Evolutionary conservation across 345 rosid genomes (phyloP), one percentile per base, ranked within the genome.

Genomic region (Barbarea vulgaris): DNA sequence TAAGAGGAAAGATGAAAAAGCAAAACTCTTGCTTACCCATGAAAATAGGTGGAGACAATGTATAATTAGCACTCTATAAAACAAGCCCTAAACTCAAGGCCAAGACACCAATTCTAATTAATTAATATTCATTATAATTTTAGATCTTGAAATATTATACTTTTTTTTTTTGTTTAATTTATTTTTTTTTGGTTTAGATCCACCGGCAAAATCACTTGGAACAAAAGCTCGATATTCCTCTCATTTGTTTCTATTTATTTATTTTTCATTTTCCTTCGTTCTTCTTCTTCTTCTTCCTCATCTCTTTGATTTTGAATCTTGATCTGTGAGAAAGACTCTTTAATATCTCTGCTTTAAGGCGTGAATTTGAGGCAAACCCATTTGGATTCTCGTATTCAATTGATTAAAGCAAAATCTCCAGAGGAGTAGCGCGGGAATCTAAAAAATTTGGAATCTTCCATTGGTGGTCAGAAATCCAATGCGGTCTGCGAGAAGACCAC

Each of bases 401-500:
- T 62, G 61, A 9, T 47, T 17, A 53, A 74, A 68, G 58, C 31
- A 67, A 61, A 61, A 72, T 62, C 76, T 25, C 41, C 57, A 65
- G 9, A 61, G 58, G 33, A 63, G 48, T 24, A 33, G 51, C 70
- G 79, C 67, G 82, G 82, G 79, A 74, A 68, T 74, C 79, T 74
- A 46, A 11, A 46, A 11, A 39, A 41, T 42, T 61, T 39, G 70
- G 73, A 63, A 53, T 81, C 44, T 48, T 65, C 24, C 24, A 12
- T 18, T 59, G 73, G 53, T 21, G 76, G 64, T 65, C 41, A 56
- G 64, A 80, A 74, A 77, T 70, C 84, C 96, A 88, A 93, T 90
- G 94, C 90, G 80, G 87, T 84, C 78, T 88, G 79, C 70, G 75
- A 83, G 72, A 80, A 80, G 85, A 60, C 87, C 83, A 74, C 78